Percentiles rank a stretch among this genome's conserved stretches.
phyloP scores from a whole-genome alignment of 371 early-diverging fungal species.

The Mucor racemosus region DNA sequence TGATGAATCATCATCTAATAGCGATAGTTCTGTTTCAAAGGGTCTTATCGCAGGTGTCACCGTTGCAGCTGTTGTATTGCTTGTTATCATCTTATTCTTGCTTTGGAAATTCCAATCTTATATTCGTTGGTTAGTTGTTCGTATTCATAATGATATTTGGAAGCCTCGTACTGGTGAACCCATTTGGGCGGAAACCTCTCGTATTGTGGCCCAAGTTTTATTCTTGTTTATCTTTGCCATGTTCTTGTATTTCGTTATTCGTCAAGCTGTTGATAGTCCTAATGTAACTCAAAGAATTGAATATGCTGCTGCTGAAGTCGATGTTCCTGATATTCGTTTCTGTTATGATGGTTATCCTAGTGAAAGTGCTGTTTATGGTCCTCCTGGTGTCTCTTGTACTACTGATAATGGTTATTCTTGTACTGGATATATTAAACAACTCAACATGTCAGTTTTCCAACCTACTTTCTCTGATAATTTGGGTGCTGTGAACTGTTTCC shows the following conservation, averaged over 20 bases:
- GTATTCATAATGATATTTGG: constrained; percentile 53
- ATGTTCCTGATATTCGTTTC: constrained; percentile 54
- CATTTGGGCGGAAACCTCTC: constrained; percentile 55
- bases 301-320: constrained; percentile 36
- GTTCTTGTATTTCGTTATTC: constrained; percentile 51
- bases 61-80: constrained; percentile 38
- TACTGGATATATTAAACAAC: constrained; percentile 24
- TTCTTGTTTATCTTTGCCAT: constrained; percentile 46
- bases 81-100: constrained; percentile 43
- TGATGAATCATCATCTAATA: not conserved
- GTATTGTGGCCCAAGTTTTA: constrained; percentile 46
- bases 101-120: constrained; percentile 52
- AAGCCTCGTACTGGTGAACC: constrained; percentile 58
- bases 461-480: constrained; percentile 45
- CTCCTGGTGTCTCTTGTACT: constrained; percentile 43
- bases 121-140: constrained; percentile 39
- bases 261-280: constrained; percentile 52
- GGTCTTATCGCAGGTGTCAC: constrained; percentile 55
- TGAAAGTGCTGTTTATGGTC: constrained; percentile 16
- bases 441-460: constrained; percentile 44
- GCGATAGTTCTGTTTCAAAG: constrained; percentile 30
- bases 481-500: constrained; percentile 46
- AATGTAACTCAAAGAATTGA: constrained; percentile 50
- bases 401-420: constrained; percentile 48
- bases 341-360: constrained; percentile 51